phyloP scores from a whole-genome alignment of 1,284 basidiomycete species.

The Melanopsichium pennsylvanicum region DNA sequence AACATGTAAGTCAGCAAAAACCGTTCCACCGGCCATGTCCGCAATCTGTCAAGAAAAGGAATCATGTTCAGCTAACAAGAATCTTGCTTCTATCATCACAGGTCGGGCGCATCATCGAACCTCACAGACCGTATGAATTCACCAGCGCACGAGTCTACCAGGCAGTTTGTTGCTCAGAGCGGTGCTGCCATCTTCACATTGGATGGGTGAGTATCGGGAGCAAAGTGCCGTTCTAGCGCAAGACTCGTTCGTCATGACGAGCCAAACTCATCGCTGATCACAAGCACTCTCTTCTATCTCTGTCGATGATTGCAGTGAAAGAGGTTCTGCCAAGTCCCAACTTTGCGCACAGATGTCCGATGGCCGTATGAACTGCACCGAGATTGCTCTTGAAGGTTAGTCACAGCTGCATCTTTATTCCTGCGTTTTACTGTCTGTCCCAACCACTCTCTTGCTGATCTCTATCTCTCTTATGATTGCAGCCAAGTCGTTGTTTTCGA shows the following conservation, averaged over 20 bases:
- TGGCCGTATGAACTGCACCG: slow-evolving; percentile 32
- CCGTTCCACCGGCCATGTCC: neutral
- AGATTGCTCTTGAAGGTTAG: slow-evolving; percentile 53
- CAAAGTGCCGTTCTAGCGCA: too few relatives aligned
- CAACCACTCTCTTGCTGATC: neutral
- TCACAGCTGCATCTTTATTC: neutral
- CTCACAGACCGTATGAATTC: slow-evolving; percentile 38
- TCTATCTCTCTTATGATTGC: neutral
- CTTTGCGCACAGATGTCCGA: slow-evolving; percentile 38
- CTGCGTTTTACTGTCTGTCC: neutral
- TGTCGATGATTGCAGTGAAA: slow-evolving; percentile 9
- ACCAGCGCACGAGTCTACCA: slow-evolving; percentile 31
- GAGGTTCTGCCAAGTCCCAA: slow-evolving; percentile 38
- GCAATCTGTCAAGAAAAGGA: neutral
- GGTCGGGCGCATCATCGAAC: slow-evolving; percentile 45
- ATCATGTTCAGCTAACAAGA: neutral
- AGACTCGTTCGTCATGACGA: too few relatives aligned
- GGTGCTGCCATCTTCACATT: slow-evolving; percentile 33
- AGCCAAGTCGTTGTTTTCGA: slow-evolving; percentile 50
- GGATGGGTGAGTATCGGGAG: slow-evolving; percentile 39
- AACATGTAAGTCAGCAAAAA: too few relatives aligned
- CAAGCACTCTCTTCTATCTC: too few relatives aligned
- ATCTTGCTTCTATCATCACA: neutral
- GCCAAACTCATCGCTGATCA: neutral
- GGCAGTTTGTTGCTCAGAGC: slow-evolving; percentile 34